Evolutionary conservation across 768 basidiomycete species (phyloP).

Genomic region (Kondoa subrosea): DNA sequence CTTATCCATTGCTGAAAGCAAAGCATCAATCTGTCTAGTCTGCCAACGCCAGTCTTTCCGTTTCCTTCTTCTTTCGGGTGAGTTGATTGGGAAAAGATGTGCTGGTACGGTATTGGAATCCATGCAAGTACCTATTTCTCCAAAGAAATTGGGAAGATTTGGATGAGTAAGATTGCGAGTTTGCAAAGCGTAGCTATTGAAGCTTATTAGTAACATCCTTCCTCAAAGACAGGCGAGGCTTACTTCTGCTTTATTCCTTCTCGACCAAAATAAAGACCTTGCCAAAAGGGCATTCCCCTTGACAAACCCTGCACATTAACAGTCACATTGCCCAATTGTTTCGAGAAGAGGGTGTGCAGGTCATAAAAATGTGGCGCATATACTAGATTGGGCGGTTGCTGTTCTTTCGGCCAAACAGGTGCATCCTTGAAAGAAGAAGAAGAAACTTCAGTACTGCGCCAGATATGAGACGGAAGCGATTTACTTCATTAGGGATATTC

Average conservation of each 20-base stretch:
- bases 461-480: neutral
- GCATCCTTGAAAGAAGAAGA: constrained; percentile 51
- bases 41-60: constrained; percentile 68
- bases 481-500: constrained; percentile 81
- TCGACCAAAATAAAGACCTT: constrained; percentile 76
- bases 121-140: constrained; percentile 90
- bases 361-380: constrained; percentile 81
- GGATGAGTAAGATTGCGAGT: constrained; percentile 56
- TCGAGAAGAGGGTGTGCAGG: constrained; percentile 66
- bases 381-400: constrained; percentile 47
- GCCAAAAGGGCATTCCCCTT: constrained; percentile 57
- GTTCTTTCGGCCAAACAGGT: constrained; percentile 51
- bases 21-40: constrained; percentile 79
- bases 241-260: constrained; percentile 56
- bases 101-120: constrained; percentile 52
- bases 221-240: neutral
- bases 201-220: neutral
- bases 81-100: neutral
- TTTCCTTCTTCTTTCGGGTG: neutral
- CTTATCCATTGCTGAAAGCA: constrained; percentile 65
- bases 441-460: neutral
- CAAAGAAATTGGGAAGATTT: constrained; percentile 66
- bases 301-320: constrained; percentile 49
- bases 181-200: constrained; percentile 47
- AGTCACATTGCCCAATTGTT: constrained; percentile 63